A percentile compares a stretch with the other conserved stretches of the same genome.
phyloP scores from a whole-genome alignment of 2,329 filamentous ascomycete species.

The Colletotrichum melonis region DNA sequence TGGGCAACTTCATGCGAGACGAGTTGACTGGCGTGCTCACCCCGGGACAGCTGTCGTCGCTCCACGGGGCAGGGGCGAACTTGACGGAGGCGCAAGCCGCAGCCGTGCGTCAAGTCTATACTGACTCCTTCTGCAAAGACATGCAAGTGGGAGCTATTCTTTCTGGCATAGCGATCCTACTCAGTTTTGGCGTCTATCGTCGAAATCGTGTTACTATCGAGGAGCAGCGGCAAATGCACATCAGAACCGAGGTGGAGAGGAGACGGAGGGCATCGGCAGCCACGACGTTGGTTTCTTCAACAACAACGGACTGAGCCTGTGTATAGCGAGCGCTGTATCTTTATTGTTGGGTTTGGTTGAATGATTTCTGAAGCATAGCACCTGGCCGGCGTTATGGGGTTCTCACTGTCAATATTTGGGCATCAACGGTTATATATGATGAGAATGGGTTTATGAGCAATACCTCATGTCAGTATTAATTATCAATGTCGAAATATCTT shows the following conservation, averaged over 20 bases:
- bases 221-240: slow-evolving; percentile 39
- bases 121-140: slow-evolving; percentile 56
- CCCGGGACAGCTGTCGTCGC: slow-evolving; percentile 42
- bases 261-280: slow-evolving; percentile 24
- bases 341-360: not conserved
- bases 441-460: not conserved
- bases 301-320: slow-evolving; percentile 7
- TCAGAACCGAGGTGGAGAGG: slow-evolving; percentile 19
- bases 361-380: not conserved
- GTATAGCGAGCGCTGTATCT: not conserved
- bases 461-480: not conserved
- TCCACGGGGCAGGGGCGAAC: slow-evolving; percentile 38
- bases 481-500: not conserved
- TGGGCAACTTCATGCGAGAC: slow-evolving; percentile 46
- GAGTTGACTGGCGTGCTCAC: slow-evolving; percentile 44
- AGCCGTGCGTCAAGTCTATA: slow-evolving; percentile 52
- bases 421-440: not conserved
- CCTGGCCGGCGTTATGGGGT: not conserved
- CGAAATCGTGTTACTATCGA: slow-evolving; percentile 43
- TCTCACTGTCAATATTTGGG: not conserved
- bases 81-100: slow-evolving; percentile 44
- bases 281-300: slow-evolving; percentile 30
- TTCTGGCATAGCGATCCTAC: slow-evolving; percentile 52
- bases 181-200: slow-evolving; percentile 53
- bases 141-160: slow-evolving; percentile 60